These are phyloP conservation scores for Fusarium sp. DNA, from an alignment of 2,329 filamentous ascomycete genomes.

Conservation along the genomic window DNA sequence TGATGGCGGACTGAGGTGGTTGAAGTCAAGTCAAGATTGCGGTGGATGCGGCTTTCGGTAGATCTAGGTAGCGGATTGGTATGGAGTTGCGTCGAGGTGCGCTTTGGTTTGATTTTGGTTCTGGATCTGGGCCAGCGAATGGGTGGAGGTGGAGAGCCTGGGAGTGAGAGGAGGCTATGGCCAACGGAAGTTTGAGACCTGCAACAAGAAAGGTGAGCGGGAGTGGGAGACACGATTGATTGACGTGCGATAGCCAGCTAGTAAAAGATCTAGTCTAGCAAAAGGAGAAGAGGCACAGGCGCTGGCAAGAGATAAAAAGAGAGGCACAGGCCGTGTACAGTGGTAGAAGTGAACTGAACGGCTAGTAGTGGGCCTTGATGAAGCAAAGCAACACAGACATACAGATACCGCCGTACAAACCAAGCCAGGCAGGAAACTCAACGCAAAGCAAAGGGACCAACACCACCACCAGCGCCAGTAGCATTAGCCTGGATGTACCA, in stretches of 20 bases:
- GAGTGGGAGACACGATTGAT: conserved; percentile 19
- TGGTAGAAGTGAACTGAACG: conserved; percentile 16
- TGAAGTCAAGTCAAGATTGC: conserved; percentile 35
- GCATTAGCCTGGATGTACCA: conserved; percentile 11
- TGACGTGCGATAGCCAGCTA: conserved; percentile 17
- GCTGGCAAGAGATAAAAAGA: conserved; percentile 3
- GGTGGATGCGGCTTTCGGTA: conserved; percentile 39
- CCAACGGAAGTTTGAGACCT: conserved; percentile 24
- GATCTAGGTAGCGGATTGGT: conserved; percentile 37
- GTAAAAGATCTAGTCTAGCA: conserved; percentile 4
- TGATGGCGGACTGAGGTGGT: conserved; percentile 34
- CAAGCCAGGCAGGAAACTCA: conserved; percentile 38
- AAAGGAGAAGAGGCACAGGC: conserved; percentile 6
- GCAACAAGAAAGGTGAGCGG: conserved; percentile 11
- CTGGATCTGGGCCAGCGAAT: conserved; percentile 33
- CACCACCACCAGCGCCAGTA: conserved; percentile 4
- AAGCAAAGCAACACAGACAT: conserved; percentile 25
- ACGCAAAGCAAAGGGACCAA: conserved; percentile 20
- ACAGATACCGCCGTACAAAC: conserved; percentile 5
- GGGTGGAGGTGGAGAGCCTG: conserved; percentile 32
- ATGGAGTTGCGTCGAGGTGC: conserved; percentile 34
- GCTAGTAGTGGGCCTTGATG: conserved; percentile 25
- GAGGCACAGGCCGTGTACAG: conserved; percentile 19
- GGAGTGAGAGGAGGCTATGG: conserved; percentile 29
- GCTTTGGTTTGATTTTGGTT: conserved; percentile 23